Base-by-base conservation (phyloP, 225 moss, liverwort and hornwort species). In the Sphagnum tenellum region DNA sequence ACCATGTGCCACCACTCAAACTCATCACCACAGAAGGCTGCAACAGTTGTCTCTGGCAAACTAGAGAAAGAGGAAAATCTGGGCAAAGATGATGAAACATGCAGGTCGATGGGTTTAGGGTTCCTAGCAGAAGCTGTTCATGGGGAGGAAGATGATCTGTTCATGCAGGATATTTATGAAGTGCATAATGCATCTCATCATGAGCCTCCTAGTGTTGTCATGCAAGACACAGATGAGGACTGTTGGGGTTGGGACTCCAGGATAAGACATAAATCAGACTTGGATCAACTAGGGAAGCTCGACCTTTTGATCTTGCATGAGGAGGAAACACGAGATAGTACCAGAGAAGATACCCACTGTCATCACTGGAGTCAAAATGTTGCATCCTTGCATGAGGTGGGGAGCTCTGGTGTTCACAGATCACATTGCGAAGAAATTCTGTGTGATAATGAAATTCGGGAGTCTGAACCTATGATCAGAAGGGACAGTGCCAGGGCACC, bases 111-210 rank as follows among this genome's bases (percentile, higher is more conserved):
- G 3, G 70, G 76, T 46, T 29, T 29, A 29, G 67, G 67, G 14
- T 69, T 7, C 45, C 45, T 6, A 12, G 44, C 67, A 53, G 50
- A 74, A 49, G 74, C 29, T 29, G 29, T 29, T 29, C 29, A 12
- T 12, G 69, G 60, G 67, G 74, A 47, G 50, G 82, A 82, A 70
- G 81, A 76, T 46, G 66, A 74, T 12, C 71, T 75, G 11, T 70
- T 69, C 71, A 86, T 88, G n/a, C 84, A 88, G 55, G 94, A 91
- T 71, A 84, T 91, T 44, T 84, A 91, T 60, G 86, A 95, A 78
- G 89, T 88, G 55, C 85, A 76, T 54, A 69, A 74, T 68, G 78
- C 69, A 12, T 66, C 50, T 66, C 74, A 71, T 55, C 29, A 29
- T 29, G 29, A 29, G 29, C 45, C 69, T 14, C 70, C 73, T 65